Evolutionary conservation across 2,329 filamentous ascomycete species (phyloP).

Genomic region (Podosphaera aphanis): DNA sequence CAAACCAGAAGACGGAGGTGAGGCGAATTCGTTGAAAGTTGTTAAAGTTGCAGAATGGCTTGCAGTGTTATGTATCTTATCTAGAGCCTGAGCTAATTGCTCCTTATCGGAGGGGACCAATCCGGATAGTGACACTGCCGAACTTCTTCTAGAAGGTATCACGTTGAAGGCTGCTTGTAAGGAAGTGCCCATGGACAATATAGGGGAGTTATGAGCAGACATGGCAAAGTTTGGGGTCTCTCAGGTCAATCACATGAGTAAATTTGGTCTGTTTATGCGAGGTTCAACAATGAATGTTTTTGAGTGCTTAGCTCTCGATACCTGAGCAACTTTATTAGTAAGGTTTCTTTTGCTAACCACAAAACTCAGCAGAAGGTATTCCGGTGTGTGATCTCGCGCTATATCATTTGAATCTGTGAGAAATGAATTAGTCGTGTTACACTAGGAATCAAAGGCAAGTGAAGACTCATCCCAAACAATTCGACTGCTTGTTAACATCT

Average conservation of each 20-base stretch:
- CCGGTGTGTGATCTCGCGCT: background rate
- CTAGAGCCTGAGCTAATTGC: slow-evolving; percentile 51
- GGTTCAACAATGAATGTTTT: background rate
- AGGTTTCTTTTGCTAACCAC: background rate
- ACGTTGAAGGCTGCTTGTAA: slow-evolving; percentile 10
- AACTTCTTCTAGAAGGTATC: slow-evolving; percentile 18
- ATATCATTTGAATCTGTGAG: background rate
- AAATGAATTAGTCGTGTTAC: background rate
- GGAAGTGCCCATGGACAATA: slow-evolving; percentile 5
- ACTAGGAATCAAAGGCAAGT: background rate
- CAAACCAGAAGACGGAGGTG: slow-evolving; percentile 35
- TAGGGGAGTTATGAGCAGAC: slow-evolving; percentile 14
- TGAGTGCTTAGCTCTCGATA: background rate
- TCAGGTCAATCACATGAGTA: background rate
- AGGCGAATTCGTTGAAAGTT: slow-evolving; percentile 80
- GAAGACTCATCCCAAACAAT: background rate
- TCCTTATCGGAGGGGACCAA: slow-evolving; percentile 38
- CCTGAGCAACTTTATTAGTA: background rate
- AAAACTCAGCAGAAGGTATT: background rate
- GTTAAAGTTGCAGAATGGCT: slow-evolving; percentile 67
- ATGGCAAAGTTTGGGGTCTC: slow-evolving; percentile 5
- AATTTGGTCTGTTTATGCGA: background rate
- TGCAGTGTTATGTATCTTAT: slow-evolving; percentile 75
- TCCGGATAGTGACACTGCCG: slow-evolving; percentile 24
- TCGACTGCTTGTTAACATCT: background rate